Percentiles rank a stretch among this genome's conserved stretches.
phyloP scores from a whole-genome alignment of 225 moss, liverwort and hornwort species.

The Bryoerythrophyllum caledonicum region DNA sequence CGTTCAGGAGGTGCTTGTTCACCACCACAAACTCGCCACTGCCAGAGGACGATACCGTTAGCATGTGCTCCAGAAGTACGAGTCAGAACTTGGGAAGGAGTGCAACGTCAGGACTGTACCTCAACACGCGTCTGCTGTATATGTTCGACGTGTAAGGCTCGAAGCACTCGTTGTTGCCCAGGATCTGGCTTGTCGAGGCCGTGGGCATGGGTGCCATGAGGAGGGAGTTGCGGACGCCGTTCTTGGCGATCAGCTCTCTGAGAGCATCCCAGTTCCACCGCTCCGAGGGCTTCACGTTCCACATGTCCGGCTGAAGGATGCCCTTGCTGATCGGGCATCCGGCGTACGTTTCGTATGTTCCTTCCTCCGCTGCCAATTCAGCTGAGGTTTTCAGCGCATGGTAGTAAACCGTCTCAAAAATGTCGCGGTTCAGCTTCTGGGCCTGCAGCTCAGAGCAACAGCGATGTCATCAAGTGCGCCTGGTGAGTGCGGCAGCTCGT shows the following conservation, averaged over 20 bases:
- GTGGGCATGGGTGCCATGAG: constrained; percentile 94
- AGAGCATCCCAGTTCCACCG: constrained; percentile 76
- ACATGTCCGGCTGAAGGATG: constrained; percentile 86
- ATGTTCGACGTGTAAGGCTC: constrained; percentile 96
- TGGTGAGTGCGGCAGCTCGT: too few species aligned
- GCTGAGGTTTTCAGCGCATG: constrained; percentile 71
- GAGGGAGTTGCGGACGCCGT: constrained; percentile 75
- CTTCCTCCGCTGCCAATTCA: constrained; percentile 67
- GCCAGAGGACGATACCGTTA: background rate
- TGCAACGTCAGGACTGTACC: constrained; percentile 25
- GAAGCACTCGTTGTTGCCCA: constrained; percentile 94
- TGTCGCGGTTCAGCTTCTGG: constrained; percentile 71
- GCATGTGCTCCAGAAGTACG: rapidly evolving
- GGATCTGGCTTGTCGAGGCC: constrained; percentile 93
- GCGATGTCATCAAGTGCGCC: background rate
- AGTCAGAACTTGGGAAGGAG: background rate
- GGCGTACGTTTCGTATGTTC: constrained; percentile 60
- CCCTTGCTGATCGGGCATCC: constrained; percentile 89
- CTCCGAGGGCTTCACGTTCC: constrained; percentile 59
- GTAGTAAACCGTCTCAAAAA: constrained; percentile 87
- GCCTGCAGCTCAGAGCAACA: constrained; percentile 39
- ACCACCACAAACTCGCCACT: constrained; percentile 98
- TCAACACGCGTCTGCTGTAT: constrained; percentile 84
- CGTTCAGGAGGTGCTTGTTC: constrained; percentile 92
- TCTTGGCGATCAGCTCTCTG: constrained; percentile 42